phyloP scores from a whole-genome alignment of 805 yeast species.

The Saccharomycopsis babjevae region DNA sequence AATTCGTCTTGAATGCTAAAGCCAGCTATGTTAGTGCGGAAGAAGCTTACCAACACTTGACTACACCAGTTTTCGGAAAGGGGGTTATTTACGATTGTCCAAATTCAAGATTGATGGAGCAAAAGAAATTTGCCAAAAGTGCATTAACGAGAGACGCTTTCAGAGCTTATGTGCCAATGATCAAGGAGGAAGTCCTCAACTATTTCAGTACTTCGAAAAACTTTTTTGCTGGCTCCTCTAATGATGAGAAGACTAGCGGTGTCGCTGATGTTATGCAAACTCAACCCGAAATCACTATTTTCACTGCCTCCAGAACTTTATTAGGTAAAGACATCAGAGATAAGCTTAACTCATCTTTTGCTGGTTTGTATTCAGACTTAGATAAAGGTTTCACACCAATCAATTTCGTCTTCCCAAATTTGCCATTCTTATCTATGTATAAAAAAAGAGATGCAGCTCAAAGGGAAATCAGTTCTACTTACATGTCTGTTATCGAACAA shows the following conservation, averaged over 20 bases:
- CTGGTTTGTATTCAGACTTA: constrained; percentile 76
- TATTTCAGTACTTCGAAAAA: constrained; percentile 48
- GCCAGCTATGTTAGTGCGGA: constrained; percentile 88
- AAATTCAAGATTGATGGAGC: constrained; percentile 90
- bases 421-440: constrained; percentile 75
- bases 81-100: constrained; percentile 98
- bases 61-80: constrained; percentile 98
- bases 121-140: constrained; percentile 89
- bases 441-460: constrained; percentile 84
- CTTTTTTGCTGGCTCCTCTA: constrained; percentile 30
- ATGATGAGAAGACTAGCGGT: constrained; percentile 32
- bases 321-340: constrained; percentile 87
- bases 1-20: constrained; percentile 86
- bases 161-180: constrained; percentile 76
- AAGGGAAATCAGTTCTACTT: constrained; percentile 65
- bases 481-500: constrained; percentile 62
- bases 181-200: constrained; percentile 62
- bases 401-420: constrained; percentile 89
- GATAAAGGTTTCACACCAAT: constrained; percentile 96
- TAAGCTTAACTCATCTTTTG: constrained; percentile 73
- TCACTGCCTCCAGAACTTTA: constrained; percentile 88
- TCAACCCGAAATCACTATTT: constrained; percentile 92
- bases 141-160: constrained; percentile 83
- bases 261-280: constrained; percentile 60
- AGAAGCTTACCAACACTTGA: constrained; percentile 88